Evolutionary conservation across 306 rosid species (phyloP).

Genomic region (Cucurbita maxima): DNA sequence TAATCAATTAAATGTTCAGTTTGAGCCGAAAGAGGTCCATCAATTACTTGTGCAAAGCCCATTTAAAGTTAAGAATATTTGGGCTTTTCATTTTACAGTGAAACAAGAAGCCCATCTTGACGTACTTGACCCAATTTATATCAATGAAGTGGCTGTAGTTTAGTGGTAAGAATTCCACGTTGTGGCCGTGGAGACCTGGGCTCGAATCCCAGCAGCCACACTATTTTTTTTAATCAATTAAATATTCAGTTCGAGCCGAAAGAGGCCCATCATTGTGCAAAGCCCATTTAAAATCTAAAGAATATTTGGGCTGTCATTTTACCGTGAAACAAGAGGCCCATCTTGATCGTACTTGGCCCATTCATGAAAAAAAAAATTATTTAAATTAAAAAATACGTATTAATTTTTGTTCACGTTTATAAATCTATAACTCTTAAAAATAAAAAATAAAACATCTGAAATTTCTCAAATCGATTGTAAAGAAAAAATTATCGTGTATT

Average conservation of each 20-base stretch:
- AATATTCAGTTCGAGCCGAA: not conserved
- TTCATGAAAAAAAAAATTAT: too few relatives aligned
- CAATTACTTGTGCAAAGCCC: not conserved
- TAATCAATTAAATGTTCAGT: not conserved
- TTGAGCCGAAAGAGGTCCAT: not conserved
- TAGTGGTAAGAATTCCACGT: too few relatives aligned
- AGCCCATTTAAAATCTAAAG: not conserved
- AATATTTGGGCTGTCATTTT: not conserved
- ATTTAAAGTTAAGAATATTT: not conserved
- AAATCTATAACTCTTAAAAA: too few relatives aligned
- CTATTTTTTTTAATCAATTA: not conserved
- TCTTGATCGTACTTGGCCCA: too few relatives aligned
- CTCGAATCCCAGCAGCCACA: slow-evolving; percentile 3
- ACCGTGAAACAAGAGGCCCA: not conserved
- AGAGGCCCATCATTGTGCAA: not conserved
- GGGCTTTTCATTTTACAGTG: not conserved
- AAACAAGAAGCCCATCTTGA: not conserved
- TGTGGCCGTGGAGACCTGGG: slow-evolving; percentile 4
- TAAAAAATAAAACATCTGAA: too few relatives aligned
- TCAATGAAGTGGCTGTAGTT: not conserved
- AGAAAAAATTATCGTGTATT: too few relatives aligned
- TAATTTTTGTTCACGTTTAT: too few relatives aligned
- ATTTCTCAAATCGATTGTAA: too few relatives aligned
- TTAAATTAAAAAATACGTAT: too few relatives aligned
- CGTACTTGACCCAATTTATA: too few relatives aligned